phyloP scores from a whole-genome alignment of 176 grass and related monocot species.

The maize (Zea mays) region Zm-B73-REFERENCE-NAM-5.0 NC_050099.1:167905501-167906000 shows the following conservation, averaged over 20 bases:
- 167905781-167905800: slow-evolving; percentile 5
- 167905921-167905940: neutral
- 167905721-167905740: neutral
- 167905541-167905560: neutral
- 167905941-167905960: slow-evolving; percentile 5
- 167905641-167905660: neutral
- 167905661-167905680: too few species aligned
- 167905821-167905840: slow-evolving; percentile 90
- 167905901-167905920: slow-evolving; percentile 74
- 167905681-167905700: too few species aligned
- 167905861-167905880: slow-evolving; percentile 82
- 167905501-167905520: neutral
- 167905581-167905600: too few species aligned
- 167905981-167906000: slow-evolving; percentile 70
- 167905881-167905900: slow-evolving; percentile 88
- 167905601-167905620: too few species aligned
- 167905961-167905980: slow-evolving; percentile 29
- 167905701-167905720: neutral
- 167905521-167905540: neutral
- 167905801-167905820: slow-evolving; percentile 7
- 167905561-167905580: neutral
- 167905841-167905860: slow-evolving; percentile 80
- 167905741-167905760: neutral
- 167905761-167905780: neutral
- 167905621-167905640: neutral